Evolutionary conservation across 2,329 filamentous ascomycete species (phyloP), one percentile per base, ranked within the genome.

Genomic region (Neoascochyta sp.): DNA sequence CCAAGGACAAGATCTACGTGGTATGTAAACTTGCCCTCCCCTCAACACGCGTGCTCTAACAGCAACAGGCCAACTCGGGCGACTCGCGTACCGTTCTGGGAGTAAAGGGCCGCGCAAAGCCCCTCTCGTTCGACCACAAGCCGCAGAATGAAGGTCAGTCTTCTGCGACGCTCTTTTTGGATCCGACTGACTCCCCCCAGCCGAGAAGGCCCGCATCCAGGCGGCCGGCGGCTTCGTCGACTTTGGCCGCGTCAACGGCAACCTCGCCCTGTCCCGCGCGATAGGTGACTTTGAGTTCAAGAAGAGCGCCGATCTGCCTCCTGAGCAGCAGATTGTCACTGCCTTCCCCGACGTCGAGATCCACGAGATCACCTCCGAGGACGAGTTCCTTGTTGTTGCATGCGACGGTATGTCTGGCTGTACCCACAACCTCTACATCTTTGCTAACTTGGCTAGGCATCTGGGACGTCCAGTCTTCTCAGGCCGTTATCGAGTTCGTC

Each of bases 231-330:
- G 92, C 27, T 96, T 96, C 53, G 92, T 98, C 59, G 92, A 98
- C 65, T 98, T 96, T 62, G 92, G 92, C 44, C 86, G 92, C 60
- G 92, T 98, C 53, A 98, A 98, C 64, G 92, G 92, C 62, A 98
- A 98, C 66, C 79, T 98, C 24, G 92, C 92, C 25, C 74, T 98
- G 41, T 98, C 92, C 41, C 85, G 92, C 65, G 92, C 92, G 52
- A 95, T 98, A 65, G 92, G 92, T 52, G 92, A 98, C 65, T 98
- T 98, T 60, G 92, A 98, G 64, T 98, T 98, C 77, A 98, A 98
- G 77, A 96, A 96, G 76, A 95, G 88, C 64, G 86, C 90, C 50
- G 89, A 95, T 59, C 80, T 98, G 26, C 82, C 90, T 3, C 92
- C 92, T n/a, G 92, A 98, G 70, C 86, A 94, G 62, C 92, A 98